Evolutionary conservation across 2,329 filamentous ascomycete genomes (phyloP).

Genomic region (Exophiala lecanii-corni): DNA sequence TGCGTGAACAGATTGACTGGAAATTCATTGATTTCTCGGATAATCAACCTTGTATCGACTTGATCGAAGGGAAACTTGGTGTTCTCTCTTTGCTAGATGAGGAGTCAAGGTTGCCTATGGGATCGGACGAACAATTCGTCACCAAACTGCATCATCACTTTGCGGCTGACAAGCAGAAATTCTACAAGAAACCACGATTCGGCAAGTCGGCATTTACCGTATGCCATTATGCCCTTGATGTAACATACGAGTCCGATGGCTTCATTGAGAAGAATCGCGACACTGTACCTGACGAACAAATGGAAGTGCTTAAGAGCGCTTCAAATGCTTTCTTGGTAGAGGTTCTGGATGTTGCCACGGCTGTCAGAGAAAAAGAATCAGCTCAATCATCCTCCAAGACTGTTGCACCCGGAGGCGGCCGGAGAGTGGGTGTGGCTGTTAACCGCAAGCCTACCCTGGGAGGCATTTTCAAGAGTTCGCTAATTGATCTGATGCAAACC

Average conservation of each 20-base stretch:
- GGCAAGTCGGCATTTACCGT: constrained; percentile 97
- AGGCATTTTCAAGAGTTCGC: constrained; percentile 96
- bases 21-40: constrained; percentile 99
- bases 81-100: constrained; percentile 90
- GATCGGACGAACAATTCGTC: constrained; percentile 93
- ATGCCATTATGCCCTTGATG: constrained; percentile 95
- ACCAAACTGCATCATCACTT: constrained; percentile 96
- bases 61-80: constrained; percentile 95
- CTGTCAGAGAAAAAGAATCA: constrained; percentile 83
- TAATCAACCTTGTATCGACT: constrained; percentile 97
- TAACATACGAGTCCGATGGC: constrained; percentile 97
- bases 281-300: constrained; percentile 95
- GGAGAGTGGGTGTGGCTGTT: constrained; percentile 85
- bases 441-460: constrained; percentile 95
- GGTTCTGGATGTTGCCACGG: constrained; percentile 78
- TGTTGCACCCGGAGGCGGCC: constrained; percentile 59
- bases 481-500: constrained; percentile 96
- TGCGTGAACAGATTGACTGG: constrained; percentile 96
- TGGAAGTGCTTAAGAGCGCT: constrained; percentile 83
- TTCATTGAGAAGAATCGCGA: constrained; percentile 99
- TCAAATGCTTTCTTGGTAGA: constrained; percentile 79
- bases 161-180: constrained; percentile 81
- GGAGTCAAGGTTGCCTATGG: constrained; percentile 94
- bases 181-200: constrained; percentile 98
- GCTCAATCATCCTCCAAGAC: constrained; percentile 66